Base-by-base conservation (phyloP, 73 alveolate species). In the Effrenium voratum region DNA sequence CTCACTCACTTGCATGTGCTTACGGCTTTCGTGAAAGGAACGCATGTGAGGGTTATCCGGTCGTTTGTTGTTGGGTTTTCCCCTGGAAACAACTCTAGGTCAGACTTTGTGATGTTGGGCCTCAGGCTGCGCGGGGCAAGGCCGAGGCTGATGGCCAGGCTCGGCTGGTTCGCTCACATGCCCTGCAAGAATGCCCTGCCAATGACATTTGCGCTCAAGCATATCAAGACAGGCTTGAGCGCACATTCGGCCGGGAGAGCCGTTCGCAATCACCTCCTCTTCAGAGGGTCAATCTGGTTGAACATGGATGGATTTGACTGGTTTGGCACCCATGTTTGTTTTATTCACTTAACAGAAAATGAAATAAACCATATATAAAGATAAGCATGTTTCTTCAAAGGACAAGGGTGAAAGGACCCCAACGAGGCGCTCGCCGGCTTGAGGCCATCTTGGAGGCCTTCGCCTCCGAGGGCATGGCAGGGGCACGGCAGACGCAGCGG, bases 121-220 rank as follows among this genome's bases (percentile, higher is more conserved):
- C n/a, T n/a, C 70, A 86, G 95, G 85, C n/a, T 8, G 76, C 41
- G 85, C 83, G 95, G 59, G 84, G 76, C 50, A 70, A 87, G 63
- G 95, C 95, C 24, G 95, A 87, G n/a, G 59, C 95, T 12, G 95
- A 87, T 38, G 95, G 95, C 28, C 72, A 59, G 84, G 95, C 41
- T 19, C 60, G 60, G 36, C 24, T 12, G 22, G 41, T 57, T 57
- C 3, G 16, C n/a, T 1, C 16, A 57, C 72, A 57, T 22, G 28
- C 28, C 0, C 72, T 57, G n/a, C 12, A 15, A 55, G 30, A 22
- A 57, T 57, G 72, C 28, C n/a, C 28, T 57, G 72, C 28, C 72
- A 22, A 57, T 34, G n/a, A 22, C 8, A 70, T 26, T 5, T 26
- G 30, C 49, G 5, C n/a, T n/a, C n/a, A n/a, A n/a, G n/a, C n/a